Evolutionary conservation across 164 flowering plant species (phyloP), one percentile per base, ranked within the genome.

Genomic region (Pachysandra terminalis): DNA sequence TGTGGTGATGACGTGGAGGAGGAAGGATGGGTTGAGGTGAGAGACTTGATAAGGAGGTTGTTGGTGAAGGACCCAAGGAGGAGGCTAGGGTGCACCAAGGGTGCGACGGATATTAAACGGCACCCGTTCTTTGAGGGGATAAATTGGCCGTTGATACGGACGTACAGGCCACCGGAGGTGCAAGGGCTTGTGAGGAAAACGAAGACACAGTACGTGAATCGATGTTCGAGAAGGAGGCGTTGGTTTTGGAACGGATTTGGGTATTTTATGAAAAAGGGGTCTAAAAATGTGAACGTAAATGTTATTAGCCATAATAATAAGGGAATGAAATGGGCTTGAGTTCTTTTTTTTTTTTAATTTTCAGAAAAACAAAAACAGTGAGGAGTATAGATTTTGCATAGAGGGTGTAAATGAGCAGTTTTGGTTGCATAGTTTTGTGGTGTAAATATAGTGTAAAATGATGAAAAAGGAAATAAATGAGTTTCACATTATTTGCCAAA

Each of bases 121-220:
- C 98, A 93, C 82, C 90, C 90, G 0, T 93, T 93, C 59, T 90
- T 93, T 53, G 68, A 76, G 19, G 90, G 86, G 49, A 79, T 93
- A 13, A 84, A 85, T 62, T 93, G 98, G 98, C 82, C 98, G 60
- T 72, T 93, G 83, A 88, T 93, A 24, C 63, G 96, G 37, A 81
- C 71, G 26, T 83, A 83, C 76, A 59, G 74, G 77, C 86, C 93
- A 17, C 98, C 96, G 71, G 90, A 83, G 61, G 80, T 82, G 5
- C 74, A 81, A 13, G 84, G 85, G 40, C 69, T 78, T 21, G 59
- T 53, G 73, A 73, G 68, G 57, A 75, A 63, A 74, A 61, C 73
- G 9, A 66, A 51, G 68, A 0, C 71, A 32, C 77, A 66, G 72
- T 67, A 68, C 55, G 72, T 73, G 71, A 60, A 54, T 9, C 57